Base-by-base conservation (phyloP, 169 alveolate species). In the Plasmodium gonderi region DNA sequence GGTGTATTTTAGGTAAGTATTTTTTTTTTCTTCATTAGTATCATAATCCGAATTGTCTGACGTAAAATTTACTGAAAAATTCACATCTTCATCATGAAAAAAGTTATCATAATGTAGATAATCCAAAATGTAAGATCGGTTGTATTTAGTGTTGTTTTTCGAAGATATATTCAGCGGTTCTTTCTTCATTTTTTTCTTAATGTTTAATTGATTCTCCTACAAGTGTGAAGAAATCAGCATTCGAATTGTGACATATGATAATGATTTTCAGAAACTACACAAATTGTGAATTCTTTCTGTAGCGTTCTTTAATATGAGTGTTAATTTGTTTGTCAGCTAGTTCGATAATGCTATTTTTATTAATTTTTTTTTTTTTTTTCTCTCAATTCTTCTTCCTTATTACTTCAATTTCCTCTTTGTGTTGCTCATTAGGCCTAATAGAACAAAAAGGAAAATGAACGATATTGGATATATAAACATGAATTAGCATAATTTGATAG, bases 61-160 rank as follows among this genome's bases (percentile, higher is more conserved):
- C 29, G 23, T 36, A 20, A 80, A 82, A 23, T 69, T 49, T 31
- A 36, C 75, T 45, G 92, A 82, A 23, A 45, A 12, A 23, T 42
- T 33, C 31, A 45, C 36, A 49, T 77, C 31, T 33, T 82, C 83
- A 54, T 82, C 81, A 20, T 68, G 42, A 54, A 82, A 82, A 36
- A 42, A 29, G 74, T 82, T 82, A 44, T 82, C 51, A 69, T 82
- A 82, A 69, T 82, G 92, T 33, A 82, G 40, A 49, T 82, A 82
- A 82, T 82, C 92, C 44, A 72, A 47, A 75, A 69, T 47, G 44
- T 23, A n/a, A 14, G 36, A 33, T 68, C 64, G 36, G 40, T 44
- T 82, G 40, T 31, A 17, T 47, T 47, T 82, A 75, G 29, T 69
- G 5, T 47, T 82, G n/a, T 31, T 45, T 69, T 82, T 82, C 64